These are phyloP conservation scores for Craspedostauros australis DNA, from an alignment of 108 stramenopile genomes.

Conservation along the genomic window DNA sequence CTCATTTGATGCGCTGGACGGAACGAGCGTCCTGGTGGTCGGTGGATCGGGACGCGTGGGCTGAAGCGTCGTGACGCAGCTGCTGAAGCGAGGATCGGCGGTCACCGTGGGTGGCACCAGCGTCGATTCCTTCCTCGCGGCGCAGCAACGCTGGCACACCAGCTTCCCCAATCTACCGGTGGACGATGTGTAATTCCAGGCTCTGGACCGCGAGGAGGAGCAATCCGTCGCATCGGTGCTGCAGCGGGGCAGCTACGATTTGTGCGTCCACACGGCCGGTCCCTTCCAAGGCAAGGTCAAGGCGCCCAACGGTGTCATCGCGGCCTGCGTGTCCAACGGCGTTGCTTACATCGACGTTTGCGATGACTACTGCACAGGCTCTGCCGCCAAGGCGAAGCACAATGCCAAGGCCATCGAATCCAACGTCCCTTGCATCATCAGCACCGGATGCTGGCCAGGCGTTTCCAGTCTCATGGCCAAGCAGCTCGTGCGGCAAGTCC, in stretches of 20 bases:
- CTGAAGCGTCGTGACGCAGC: conserved; percentile 52
- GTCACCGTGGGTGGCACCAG: conserved; percentile 51
- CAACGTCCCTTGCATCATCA: conserved; percentile 39
- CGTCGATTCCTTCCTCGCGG: conserved; percentile 11
- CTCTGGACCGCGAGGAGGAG: conserved; percentile 26
- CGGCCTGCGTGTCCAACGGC: conserved; percentile 27
- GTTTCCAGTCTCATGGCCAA: conserved; percentile 43
- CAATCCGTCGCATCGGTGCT: conserved; percentile 8
- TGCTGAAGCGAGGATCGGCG: conserved; percentile 25
- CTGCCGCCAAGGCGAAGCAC: conserved; percentile 41
- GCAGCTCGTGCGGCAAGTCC: conserved; percentile 11
- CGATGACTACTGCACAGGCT: conserved; percentile 71
- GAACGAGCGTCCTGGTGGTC: conserved; percentile 53
- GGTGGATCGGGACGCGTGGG: conserved; percentile 82
- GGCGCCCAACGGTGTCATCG: conserved; percentile 39
- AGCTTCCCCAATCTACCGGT: conserved; percentile 13
- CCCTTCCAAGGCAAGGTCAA: conserved; percentile 71
- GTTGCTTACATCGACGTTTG: conserved; percentile 84
- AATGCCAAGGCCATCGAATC: conserved; percentile 20
- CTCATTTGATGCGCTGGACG: no score
- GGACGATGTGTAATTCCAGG: conserved; percentile 19
- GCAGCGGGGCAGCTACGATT: conserved; percentile 6
- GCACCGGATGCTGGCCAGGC: conserved; percentile 48
- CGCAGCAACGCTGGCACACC: conserved; percentile 23
- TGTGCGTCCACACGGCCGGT: conserved; percentile 80